Evolutionary conservation across 345 rosid species (phyloP).

Genomic region (Heritiera littoralis): DNA sequence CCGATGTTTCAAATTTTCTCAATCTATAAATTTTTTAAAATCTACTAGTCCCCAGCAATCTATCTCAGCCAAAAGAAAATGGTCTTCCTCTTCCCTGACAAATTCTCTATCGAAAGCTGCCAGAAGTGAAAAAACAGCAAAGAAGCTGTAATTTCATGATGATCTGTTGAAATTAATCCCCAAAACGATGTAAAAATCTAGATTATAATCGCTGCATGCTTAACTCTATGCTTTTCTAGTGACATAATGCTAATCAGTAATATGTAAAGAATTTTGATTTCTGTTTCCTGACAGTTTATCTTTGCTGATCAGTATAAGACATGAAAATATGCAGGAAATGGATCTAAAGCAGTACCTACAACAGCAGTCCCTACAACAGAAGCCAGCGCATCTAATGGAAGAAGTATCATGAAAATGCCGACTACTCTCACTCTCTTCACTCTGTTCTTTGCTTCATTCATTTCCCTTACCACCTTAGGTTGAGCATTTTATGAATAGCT

Average conservation of each 20-base stretch:
- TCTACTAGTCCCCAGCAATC: no score
- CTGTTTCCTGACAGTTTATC: neutral
- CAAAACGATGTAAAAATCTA: no score
- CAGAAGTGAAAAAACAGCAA: no score
- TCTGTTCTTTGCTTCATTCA: constrained; percentile 17
- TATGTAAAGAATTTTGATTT: neutral
- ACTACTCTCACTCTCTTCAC: constrained; percentile 19
- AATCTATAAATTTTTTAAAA: no score
- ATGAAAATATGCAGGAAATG: constrained; percentile 21
- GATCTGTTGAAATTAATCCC: no score
- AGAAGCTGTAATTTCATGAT: no score
- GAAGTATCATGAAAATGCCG: constrained; percentile 24
- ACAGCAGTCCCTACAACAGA: constrained; percentile 26
- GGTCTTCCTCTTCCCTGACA: no score
- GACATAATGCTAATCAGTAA: neutral
- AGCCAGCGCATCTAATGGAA: constrained; percentile 29
- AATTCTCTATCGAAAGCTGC: no score
- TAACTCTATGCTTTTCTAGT: no score
- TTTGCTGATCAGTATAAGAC: neutral
- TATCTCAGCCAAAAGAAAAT: no score
- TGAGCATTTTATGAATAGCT: neutral
- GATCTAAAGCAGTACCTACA: constrained; percentile 34
- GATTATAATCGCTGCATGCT: no score
- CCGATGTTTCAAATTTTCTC: no score
- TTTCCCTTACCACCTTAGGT: neutral